These are phyloP conservation scores for Neophaeococcomyces mojaviensis DNA, from an alignment of 2,329 filamentous ascomycete genomes.

Conservation along the genomic window DNA sequence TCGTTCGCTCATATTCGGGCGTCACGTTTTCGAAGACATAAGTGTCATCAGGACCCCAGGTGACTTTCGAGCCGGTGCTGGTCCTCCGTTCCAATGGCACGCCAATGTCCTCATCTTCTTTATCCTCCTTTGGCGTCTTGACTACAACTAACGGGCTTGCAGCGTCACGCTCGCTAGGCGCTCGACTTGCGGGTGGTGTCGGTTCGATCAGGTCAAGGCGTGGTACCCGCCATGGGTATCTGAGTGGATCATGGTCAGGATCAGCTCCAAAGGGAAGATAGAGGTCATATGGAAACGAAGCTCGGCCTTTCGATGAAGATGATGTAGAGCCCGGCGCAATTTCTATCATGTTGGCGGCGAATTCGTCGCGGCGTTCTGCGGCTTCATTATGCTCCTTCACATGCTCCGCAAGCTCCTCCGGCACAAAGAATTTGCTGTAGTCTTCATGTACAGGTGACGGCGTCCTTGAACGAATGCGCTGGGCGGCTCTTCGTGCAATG, in stretches of 20 bases:
- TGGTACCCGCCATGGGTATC: slow-evolving; percentile 41
- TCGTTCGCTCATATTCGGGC: slow-evolving; percentile 39
- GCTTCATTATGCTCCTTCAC: slow-evolving; percentile 29
- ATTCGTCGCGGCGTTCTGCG: slow-evolving; percentile 17
- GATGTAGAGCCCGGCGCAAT: slow-evolving; percentile 14
- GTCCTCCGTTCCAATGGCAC: slow-evolving; percentile 38
- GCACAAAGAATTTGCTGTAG: slow-evolving; percentile 37
- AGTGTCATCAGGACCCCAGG: slow-evolving; percentile 58
- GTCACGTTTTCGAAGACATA: slow-evolving; percentile 58
- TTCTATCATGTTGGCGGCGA: slow-evolving; percentile 19
- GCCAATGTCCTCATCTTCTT: slow-evolving; percentile 33
- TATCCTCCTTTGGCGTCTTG: background rate
- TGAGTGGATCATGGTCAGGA: slow-evolving; percentile 18
- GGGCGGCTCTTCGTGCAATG: slow-evolving; percentile 26
- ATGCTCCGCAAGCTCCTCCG: slow-evolving; percentile 33
- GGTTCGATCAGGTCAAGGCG: slow-evolving; percentile 50
- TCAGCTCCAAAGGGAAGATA: slow-evolving; percentile 21
- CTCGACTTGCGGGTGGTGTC: slow-evolving; percentile 47
- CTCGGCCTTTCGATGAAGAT: slow-evolving; percentile 7
- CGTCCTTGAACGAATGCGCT: slow-evolving; percentile 24
- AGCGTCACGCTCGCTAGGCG: slow-evolving; percentile 21
- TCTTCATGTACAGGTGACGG: slow-evolving; percentile 33
- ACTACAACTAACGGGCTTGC: slow-evolving; percentile 19
- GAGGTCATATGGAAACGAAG: slow-evolving; percentile 16
- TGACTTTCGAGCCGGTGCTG: slow-evolving; percentile 47